Conservation (phyloP, 1,284 basidiomycete species). For the Pseudozyma thailandica region DNA sequence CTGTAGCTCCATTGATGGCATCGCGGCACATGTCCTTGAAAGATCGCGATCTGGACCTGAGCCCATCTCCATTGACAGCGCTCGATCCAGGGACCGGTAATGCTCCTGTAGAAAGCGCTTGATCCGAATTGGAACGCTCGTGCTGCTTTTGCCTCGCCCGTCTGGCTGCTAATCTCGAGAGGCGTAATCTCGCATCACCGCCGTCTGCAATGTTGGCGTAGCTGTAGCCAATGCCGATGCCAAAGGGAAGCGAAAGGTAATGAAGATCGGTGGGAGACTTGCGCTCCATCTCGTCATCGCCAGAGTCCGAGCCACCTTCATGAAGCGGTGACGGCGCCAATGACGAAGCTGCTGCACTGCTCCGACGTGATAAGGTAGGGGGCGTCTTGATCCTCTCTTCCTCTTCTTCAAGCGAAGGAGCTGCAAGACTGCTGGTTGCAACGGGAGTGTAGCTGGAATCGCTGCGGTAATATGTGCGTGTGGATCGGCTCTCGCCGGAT, state of each 20-base stretch:
- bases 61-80: slow-evolving; percentile 19
- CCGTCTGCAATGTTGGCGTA: slow-evolving; percentile 35
- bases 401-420: slow-evolving; percentile 40
- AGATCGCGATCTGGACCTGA: slow-evolving; percentile 35
- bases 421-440: slow-evolving; percentile 7
- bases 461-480: slow-evolving; percentile 19
- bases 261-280: slow-evolving; percentile 30
- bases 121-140: slow-evolving; percentile 7
- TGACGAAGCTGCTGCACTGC: slow-evolving; percentile 31
- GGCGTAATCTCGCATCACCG: slow-evolving; percentile 20
- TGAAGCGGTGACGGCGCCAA: slow-evolving; percentile 16
- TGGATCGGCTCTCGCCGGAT: slow-evolving; percentile 24
- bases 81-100: slow-evolving; percentile 26
- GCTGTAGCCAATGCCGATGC: slow-evolving; percentile 49
- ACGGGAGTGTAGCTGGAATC: slow-evolving; percentile 23
- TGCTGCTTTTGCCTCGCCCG: slow-evolving; percentile 6
- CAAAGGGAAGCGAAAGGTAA: slow-evolving; percentile 44
- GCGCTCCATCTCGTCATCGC: slow-evolving; percentile 28
- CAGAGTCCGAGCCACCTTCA: slow-evolving; percentile 24
- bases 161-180: slow-evolving; percentile 21
- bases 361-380: slow-evolving; percentile 36
- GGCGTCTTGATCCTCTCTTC: slow-evolving; percentile 47
- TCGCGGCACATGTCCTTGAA: slow-evolving; percentile 44
- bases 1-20: slow-evolving; percentile 17
- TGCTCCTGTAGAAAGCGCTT: slow-evolving; percentile 32